These are phyloP conservation scores for Teunomyces atbi DNA, from an alignment of 805 yeast species.

Conservation along the genomic window DNA sequence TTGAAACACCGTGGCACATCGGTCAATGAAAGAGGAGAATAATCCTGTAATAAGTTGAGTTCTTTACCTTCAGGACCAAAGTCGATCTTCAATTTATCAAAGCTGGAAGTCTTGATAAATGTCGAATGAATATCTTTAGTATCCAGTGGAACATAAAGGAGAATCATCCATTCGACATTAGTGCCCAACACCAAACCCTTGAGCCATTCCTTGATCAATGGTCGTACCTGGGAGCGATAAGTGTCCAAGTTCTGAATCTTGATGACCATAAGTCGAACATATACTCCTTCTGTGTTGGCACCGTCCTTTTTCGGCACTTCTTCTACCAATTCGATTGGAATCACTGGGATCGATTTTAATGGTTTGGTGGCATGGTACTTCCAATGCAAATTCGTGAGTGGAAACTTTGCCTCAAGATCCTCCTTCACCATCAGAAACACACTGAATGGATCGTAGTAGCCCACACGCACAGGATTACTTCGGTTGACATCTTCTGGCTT, in stretches of 20 bases:
- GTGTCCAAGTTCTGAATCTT: conserved; percentile 65
- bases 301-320: conserved; percentile 47
- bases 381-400: conserved; percentile 73
- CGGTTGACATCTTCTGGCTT: conserved; percentile 9
- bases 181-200: conserved; percentile 36
- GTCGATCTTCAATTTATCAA: conserved; percentile 55
- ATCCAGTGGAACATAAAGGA: conserved; percentile 48
- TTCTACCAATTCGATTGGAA: conserved; percentile 54
- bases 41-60: conserved; percentile 13
- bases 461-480: conserved; percentile 37
- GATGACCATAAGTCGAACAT: conserved; percentile 67
- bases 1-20: conserved; percentile 39
- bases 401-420: conserved; percentile 47
- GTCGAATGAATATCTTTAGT: conserved; percentile 33
- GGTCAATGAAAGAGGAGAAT: neutral
- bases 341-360: conserved; percentile 59
- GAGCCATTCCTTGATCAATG: conserved; percentile 80
- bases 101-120: conserved; percentile 45
- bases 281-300: conserved; percentile 28
- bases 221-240: conserved; percentile 77
- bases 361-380: conserved; percentile 48
- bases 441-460: conserved; percentile 75
- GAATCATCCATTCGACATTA: conserved; percentile 59
- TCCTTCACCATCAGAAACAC: conserved; percentile 46
- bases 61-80: conserved; percentile 44